Evolutionary conservation across 1,139 yeast species (phyloP).

Genomic region (Nadsonia starkeyi-henricii): DNA sequence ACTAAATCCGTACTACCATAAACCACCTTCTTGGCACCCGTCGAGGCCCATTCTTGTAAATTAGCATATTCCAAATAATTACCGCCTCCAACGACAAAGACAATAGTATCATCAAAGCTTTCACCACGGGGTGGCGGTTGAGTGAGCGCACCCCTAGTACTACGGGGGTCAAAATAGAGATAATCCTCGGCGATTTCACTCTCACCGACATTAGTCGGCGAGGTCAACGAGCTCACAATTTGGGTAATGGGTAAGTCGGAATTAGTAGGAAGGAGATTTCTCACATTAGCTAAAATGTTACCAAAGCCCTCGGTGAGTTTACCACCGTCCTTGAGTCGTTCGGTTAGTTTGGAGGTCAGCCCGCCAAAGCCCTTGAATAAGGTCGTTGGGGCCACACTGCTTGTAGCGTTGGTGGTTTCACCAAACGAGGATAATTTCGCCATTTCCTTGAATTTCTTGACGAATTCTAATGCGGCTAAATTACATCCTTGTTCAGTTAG

Average conservation of each 20-base stretch:
- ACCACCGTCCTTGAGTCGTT: constrained; percentile 10
- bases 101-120: constrained; percentile 64
- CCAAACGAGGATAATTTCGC: constrained; percentile 46
- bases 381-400: constrained; percentile 17
- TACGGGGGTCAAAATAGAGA: constrained; percentile 73
- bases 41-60: constrained; percentile 73
- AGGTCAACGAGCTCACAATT: constrained; percentile 74
- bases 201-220: constrained; percentile 36
- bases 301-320: constrained; percentile 80
- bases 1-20: constrained; percentile 81
- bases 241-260: constrained; percentile 80
- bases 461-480: constrained; percentile 50
- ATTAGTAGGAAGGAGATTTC: constrained; percentile 75
- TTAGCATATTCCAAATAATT: constrained; percentile 88
- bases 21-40: constrained; percentile 35
- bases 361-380: constrained; percentile 62
- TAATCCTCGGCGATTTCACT: constrained; percentile 64
- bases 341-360: constrained; percentile 47
- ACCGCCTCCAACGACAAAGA: constrained; percentile 94
- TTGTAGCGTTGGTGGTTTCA: no score
- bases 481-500: constrained; percentile 51
- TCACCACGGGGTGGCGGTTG: constrained; percentile 82
- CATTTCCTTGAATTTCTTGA: constrained; percentile 68
- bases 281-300: constrained; percentile 75
- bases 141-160: constrained; percentile 63